These are phyloP conservation scores for Mallotus nudiflorus DNA, from an alignment of 345 rosid species.

Conservation along the genomic window DNA sequence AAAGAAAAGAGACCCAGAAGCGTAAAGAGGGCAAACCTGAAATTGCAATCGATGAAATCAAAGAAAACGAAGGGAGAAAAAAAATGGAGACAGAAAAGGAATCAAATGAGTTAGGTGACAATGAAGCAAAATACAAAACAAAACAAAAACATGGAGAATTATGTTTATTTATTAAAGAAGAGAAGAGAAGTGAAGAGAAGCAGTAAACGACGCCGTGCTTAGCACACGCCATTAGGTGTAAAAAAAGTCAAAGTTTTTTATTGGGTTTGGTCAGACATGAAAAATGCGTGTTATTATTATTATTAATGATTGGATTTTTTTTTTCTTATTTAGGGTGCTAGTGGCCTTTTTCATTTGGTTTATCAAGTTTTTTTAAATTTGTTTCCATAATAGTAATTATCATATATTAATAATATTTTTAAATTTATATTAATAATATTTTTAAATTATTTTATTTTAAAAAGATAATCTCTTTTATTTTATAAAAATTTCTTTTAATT, in stretches of 20 bases:
- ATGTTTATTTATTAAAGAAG: background rate
- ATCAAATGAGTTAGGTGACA: background rate
- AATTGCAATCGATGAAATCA: background rate
- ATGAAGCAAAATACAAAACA: background rate
- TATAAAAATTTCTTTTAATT: too few relatives aligned
- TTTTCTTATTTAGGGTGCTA: background rate
- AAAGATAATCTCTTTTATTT: too few relatives aligned
- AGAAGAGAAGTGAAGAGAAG: background rate
- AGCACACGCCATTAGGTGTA: slow-evolving; percentile 38
- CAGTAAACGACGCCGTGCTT: slow-evolving; percentile 44
- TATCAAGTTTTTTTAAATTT: background rate
- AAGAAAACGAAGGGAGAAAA: background rate
- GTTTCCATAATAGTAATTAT: too few relatives aligned
- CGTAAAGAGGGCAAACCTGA: background rate
- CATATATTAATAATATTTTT: too few relatives aligned
- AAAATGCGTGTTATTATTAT: slow-evolving; percentile 7
- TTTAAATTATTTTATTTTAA: too few relatives aligned
- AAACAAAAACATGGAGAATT: background rate
- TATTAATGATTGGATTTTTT: too few relatives aligned
- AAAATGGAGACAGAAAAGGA: background rate
- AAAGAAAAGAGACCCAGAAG: background rate
- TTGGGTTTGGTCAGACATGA: slow-evolving; percentile 2
- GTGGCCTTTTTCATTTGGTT: background rate
- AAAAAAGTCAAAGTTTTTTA: slow-evolving; percentile 8
- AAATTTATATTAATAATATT: too few relatives aligned